Conservation (phyloP, 1,284 basidiomycete genomes). For the Naganishia cerealis region DNA sequence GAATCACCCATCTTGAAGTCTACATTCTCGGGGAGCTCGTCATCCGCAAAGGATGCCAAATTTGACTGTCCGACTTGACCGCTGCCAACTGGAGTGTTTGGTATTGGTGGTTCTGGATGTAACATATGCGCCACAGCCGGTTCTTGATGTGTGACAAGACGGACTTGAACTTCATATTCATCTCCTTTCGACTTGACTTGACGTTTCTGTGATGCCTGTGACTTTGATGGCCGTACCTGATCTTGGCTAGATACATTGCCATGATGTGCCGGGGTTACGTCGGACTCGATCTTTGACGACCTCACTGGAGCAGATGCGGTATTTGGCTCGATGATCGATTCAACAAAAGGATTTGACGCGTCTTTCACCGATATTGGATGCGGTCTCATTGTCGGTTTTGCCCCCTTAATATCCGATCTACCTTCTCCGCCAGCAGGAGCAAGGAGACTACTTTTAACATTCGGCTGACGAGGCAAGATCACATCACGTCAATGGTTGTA, state of each 20-base stretch:
- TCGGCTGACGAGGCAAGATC: background rate
- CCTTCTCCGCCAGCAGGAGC: background rate
- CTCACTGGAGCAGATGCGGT: background rate
- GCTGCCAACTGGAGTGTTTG: background rate
- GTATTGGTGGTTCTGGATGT: background rate
- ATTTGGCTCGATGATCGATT: background rate
- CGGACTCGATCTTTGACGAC: background rate
- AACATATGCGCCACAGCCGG: background rate
- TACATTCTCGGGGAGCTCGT: background rate
- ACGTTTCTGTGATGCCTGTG: background rate
- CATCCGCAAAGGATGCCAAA: background rate
- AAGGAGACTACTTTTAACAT: slow-evolving; percentile 8
- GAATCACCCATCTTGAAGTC: background rate
- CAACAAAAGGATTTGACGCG: slow-evolving; percentile 16
- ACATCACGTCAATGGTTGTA: background rate
- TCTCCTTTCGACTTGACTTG: background rate
- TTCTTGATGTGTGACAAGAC: background rate
- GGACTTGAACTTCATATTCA: background rate
- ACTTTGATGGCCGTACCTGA: background rate
- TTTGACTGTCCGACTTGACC: background rate
- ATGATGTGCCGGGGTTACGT: background rate
- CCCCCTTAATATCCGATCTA: background rate
- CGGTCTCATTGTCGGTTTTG: background rate
- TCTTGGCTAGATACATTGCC: background rate
- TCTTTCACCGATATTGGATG: slow-evolving; percentile 6